phyloP scores from a whole-genome alignment of 2,329 filamentous ascomycete genomes.

The Escovopsis sp. region DNA sequence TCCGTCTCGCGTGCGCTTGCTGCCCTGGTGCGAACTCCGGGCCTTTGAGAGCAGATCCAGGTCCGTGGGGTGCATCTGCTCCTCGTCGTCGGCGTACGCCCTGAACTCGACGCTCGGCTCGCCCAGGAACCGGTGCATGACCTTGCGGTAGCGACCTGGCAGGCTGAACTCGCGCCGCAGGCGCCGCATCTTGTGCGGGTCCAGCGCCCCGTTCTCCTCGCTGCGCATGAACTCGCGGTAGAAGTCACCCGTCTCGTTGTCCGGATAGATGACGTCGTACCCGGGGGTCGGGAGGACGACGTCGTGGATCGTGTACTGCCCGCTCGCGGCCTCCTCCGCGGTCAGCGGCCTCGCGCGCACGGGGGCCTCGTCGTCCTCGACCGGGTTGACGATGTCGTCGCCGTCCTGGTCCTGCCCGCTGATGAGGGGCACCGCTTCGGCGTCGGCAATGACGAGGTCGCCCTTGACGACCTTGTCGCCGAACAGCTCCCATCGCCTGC shows the following conservation, averaged over 20 bases:
- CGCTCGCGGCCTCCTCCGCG: slow-evolving; percentile 62
- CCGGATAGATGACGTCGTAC: slow-evolving; percentile 75
- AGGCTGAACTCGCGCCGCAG: slow-evolving; percentile 78
- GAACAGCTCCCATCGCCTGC: slow-evolving; percentile 63
- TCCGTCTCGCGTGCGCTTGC: slow-evolving; percentile 7
- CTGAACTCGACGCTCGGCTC: slow-evolving; percentile 53
- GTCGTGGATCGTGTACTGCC: slow-evolving; percentile 70
- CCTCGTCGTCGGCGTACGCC: slow-evolving; percentile 52
- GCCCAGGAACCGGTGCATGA: slow-evolving; percentile 58
- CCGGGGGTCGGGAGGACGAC: slow-evolving; percentile 86
- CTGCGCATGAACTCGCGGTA: slow-evolving; percentile 79
- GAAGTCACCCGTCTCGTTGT: slow-evolving; percentile 68
- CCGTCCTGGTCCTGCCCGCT: slow-evolving; percentile 50
- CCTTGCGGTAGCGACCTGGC: slow-evolving; percentile 74
- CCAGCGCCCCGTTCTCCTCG: slow-evolving; percentile 59
- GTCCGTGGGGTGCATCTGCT: slow-evolving; percentile 85
- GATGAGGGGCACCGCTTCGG: slow-evolving; percentile 16
- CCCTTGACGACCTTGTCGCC: slow-evolving; percentile 65
- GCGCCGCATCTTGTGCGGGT: slow-evolving; percentile 77
- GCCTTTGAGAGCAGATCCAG: slow-evolving; percentile 47
- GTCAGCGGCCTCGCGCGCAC: slow-evolving; percentile 56
- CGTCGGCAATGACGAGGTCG: slow-evolving; percentile 56
- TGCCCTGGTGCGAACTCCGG: not conserved
- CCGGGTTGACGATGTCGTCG: slow-evolving; percentile 28
- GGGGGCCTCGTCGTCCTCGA: slow-evolving; percentile 26